A percentile compares a stretch with the other conserved stretches of the same genome.
Evolutionary conservation across 2,329 filamentous ascomycete species (phyloP).

Genomic region (Intubia oerlemansii): DNA sequence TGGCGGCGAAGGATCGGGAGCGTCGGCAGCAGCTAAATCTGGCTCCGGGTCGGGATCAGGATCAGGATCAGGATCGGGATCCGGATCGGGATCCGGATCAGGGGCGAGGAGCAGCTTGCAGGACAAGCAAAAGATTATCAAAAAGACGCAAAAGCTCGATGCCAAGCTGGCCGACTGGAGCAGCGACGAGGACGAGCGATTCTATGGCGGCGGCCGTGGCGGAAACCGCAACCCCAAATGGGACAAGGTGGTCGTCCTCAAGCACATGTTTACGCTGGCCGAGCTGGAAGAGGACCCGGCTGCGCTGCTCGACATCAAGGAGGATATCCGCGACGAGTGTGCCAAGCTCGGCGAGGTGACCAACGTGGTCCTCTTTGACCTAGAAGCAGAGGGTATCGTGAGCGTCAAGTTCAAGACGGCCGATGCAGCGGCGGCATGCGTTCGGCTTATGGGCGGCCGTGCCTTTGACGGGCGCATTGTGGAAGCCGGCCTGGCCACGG

Average conservation of each 20-base stretch:
- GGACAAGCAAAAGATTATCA: constrained; percentile 78
- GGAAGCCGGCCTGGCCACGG: constrained; percentile 48
- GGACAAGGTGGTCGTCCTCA: constrained; percentile 70
- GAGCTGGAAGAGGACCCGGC: constrained; percentile 73
- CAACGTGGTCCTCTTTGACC: constrained; percentile 78
- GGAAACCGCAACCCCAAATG: constrained; percentile 21
- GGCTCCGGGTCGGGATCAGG: not conserved
- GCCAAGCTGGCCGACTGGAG: constrained; percentile 91
- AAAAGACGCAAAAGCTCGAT: constrained; percentile 75
- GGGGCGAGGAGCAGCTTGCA: no score
- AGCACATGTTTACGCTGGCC: constrained; percentile 77
- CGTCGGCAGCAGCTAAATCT: constrained; percentile 1
- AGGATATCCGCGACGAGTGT: constrained; percentile 83
- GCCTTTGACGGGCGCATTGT: constrained; percentile 54
- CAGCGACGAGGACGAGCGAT: constrained; percentile 50
- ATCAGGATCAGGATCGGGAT: not conserved
- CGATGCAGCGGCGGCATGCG: constrained; percentile 50
- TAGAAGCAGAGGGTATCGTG: constrained; percentile 65
- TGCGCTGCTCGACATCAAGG: constrained; percentile 74
- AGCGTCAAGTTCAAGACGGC: constrained; percentile 61
- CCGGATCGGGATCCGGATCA: constrained; percentile 4
- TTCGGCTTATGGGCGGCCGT: constrained; percentile 59
- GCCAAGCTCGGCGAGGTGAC: constrained; percentile 71
- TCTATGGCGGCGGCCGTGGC: constrained; percentile 13
- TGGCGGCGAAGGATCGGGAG: constrained; percentile 1